Percentiles rank a stretch among this genome's conserved stretches.
phyloP scores from a whole-genome alignment of 441 rosid species.

The Euphorbia schlechtendalii region DNA sequence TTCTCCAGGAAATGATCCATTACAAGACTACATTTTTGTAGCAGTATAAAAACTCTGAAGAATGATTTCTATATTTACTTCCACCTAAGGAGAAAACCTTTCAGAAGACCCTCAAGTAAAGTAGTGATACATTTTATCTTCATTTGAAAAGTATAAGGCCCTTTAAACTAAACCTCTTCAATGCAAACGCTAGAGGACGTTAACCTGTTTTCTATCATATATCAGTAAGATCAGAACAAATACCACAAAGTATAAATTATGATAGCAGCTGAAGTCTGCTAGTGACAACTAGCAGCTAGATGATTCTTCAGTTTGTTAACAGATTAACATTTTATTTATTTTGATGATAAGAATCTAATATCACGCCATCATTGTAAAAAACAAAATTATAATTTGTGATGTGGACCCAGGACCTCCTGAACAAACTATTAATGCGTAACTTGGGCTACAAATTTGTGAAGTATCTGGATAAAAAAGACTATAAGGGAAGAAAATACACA shows the following conservation, averaged over 20 bases:
- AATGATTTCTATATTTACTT: background rate
- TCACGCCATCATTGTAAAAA: background rate
- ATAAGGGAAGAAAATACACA: too few species aligned
- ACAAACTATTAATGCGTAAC: background rate
- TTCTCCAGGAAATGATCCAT: too few species aligned
- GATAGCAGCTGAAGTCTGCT: too few species aligned
- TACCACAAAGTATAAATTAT: background rate
- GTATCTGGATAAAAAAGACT: too few species aligned
- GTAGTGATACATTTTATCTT: background rate
- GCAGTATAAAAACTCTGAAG: background rate
- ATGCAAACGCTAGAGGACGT: background rate
- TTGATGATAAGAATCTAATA: background rate
- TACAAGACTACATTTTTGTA: background rate
- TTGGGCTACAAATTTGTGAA: background rate
- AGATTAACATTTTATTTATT: background rate
- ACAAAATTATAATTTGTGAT: too few species aligned
- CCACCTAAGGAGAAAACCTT: background rate
- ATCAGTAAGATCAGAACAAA: background rate
- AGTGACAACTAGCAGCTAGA: too few species aligned
- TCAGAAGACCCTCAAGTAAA: background rate
- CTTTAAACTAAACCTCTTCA: background rate
- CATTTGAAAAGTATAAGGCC: slow-evolving; percentile 5
- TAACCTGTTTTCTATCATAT: background rate
- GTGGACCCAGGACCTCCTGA: background rate
- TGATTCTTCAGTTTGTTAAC: too few species aligned